These are phyloP conservation scores for Eimeria praecox DNA, from an alignment of 169 alveolate genomes.

Conservation along the genomic window DNA sequence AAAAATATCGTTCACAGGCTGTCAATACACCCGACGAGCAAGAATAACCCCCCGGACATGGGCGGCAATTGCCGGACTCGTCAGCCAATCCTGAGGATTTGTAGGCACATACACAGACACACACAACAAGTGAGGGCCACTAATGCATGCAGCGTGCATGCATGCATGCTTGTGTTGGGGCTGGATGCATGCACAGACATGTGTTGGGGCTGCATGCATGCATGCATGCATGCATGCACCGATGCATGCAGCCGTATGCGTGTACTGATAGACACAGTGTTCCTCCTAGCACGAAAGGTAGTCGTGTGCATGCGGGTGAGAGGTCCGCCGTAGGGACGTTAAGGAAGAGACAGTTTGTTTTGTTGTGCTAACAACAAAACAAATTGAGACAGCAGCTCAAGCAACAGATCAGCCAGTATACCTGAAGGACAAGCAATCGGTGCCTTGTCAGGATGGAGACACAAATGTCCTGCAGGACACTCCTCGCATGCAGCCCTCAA, in stretches of 20 bases:
- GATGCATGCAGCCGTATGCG: not conserved
- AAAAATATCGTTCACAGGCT: slow-evolving; percentile 7
- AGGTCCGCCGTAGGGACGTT: no score
- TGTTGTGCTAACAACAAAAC: no score
- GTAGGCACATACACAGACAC: no score
- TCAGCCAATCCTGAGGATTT: not conserved
- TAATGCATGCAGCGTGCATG: no score
- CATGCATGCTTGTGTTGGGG: no score
- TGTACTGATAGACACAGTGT: no score
- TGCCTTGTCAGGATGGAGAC: not conserved
- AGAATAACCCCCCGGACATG: slow-evolving; percentile 26
- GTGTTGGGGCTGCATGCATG: no score
- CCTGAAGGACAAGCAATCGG: slow-evolving; percentile 66
- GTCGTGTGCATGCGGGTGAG: no score
- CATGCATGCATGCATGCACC: slow-evolving; percentile 15
- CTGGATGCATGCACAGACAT: no score
- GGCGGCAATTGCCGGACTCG: not conserved
- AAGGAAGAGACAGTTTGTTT: no score
- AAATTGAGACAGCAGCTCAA: not conserved
- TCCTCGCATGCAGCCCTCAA: not conserved
- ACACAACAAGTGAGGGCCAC: no score
- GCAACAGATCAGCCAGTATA: not conserved
- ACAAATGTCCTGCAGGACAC: slow-evolving; percentile 26
- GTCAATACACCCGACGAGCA: not conserved
- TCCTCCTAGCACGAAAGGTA: no score